Percentiles rank a stretch among this genome's conserved stretches.
These are phyloP conservation scores for Erodium maritimum DNA, from an alignment of 345 rosid genomes.

Conservation along the genomic window DNA sequence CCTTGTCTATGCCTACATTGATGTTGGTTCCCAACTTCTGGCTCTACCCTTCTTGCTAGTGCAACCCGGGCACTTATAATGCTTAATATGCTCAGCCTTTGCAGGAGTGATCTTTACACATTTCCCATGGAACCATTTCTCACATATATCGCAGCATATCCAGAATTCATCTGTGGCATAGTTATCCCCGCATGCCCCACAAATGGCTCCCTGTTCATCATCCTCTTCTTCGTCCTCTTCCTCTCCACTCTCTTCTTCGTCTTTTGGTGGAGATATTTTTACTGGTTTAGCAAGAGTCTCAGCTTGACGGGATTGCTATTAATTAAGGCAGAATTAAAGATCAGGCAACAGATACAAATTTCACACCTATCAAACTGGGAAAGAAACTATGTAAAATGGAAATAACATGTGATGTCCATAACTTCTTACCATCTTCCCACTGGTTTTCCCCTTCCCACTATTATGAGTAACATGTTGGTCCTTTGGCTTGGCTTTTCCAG, in stretches of 20 bases:
- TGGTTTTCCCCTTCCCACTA: conserved; percentile 66
- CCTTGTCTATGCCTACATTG: conserved; percentile 4
- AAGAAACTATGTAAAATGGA: neutral
- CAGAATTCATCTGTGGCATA: conserved; percentile 91
- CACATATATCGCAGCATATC: conserved; percentile 95
- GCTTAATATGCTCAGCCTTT: conserved; percentile 97
- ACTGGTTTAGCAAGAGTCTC: conserved; percentile 47
- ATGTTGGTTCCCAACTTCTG: conserved; percentile 27
- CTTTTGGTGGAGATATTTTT: conserved; percentile 68
- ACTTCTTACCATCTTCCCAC: conserved; percentile 50
- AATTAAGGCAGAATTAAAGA: too few relatives aligned
- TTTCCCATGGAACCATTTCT: conserved; percentile 99
- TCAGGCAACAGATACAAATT: conserved; percentile 2
- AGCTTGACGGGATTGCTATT: conserved; percentile 52
- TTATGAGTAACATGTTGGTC: conserved; percentile 61
- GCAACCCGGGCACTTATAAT: conserved; percentile 96
- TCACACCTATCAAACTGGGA: neutral
- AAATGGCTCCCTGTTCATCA: conserved; percentile 83
- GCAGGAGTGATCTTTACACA: conserved; percentile 99
- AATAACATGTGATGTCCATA: neutral
- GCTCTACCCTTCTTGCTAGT: conserved; percentile 87
- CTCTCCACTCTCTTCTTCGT: conserved; percentile 90
- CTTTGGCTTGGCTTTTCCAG: conserved; percentile 58
- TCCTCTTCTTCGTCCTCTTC: conserved; percentile 60
- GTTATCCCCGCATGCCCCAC: conserved; percentile 96